Evolutionary conservation across 164 flowering plant genomes (phyloP).

Genomic region (Akebia trifoliata): DNA sequence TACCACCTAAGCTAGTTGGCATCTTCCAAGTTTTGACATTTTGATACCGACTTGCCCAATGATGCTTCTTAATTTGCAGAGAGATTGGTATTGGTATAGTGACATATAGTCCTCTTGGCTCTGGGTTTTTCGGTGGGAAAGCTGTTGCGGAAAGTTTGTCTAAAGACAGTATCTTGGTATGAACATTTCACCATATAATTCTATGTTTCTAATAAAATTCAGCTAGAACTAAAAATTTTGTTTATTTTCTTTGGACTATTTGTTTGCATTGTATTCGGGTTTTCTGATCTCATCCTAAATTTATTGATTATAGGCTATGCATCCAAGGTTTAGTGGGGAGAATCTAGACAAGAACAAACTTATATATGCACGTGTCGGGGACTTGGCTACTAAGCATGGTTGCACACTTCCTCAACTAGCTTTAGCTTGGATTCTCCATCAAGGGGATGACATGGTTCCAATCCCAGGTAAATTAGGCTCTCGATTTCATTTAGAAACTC

Average conservation of each 20-base stretch:
- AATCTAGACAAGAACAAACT: conserved; percentile 28
- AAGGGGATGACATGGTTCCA: conserved; percentile 29
- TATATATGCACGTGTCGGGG: conserved; percentile 15
- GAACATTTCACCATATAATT: not conserved
- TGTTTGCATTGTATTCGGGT: not conserved
- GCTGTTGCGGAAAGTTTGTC: conserved; percentile 8
- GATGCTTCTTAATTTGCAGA: not conserved
- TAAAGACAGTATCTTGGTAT: conserved; percentile 10
- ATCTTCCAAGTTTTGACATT: not conserved
- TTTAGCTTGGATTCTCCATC: conserved; percentile 35
- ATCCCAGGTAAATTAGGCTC: conserved; percentile 23
- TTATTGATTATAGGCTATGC: conserved; percentile 12
- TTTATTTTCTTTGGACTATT: not conserved
- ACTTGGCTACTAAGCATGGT: conserved; percentile 25
- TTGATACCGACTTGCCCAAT: not conserved
- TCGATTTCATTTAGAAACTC: not conserved
- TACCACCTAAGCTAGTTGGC: no score
- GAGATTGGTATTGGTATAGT: conserved; percentile 15
- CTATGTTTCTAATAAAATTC: no score
- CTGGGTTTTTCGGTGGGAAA: conserved; percentile 13
- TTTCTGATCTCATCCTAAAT: not conserved
- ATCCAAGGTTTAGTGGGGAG: conserved; percentile 29
- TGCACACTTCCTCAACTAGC: conserved; percentile 32
- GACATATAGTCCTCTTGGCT: conserved; percentile 14
- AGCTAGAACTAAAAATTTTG: not conserved